phyloP scores from a whole-genome alignment of 352 stramenopile species.

The Nothophytophthora sp. region DNA sequence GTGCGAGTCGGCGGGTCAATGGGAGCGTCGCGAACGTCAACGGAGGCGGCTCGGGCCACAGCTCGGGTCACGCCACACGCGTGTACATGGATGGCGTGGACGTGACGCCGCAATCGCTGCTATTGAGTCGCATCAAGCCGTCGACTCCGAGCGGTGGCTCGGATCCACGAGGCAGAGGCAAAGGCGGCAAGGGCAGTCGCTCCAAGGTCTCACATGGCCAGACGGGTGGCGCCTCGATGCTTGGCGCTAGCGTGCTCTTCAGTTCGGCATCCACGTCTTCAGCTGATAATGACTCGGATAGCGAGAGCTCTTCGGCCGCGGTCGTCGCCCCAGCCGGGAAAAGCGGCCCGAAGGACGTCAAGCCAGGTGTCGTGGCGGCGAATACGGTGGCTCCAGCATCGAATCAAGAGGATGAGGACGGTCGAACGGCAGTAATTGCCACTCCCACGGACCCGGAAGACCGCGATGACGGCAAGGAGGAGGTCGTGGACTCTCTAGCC shows the following conservation, averaged over 20 bases:
- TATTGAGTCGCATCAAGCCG: slow-evolving; percentile 73
- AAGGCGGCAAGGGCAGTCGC: slow-evolving; percentile 22
- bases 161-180: slow-evolving; percentile 17
- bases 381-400: slow-evolving; percentile 4
- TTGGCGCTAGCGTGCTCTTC: slow-evolving; percentile 52
- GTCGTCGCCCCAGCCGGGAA: background rate
- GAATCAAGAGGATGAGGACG: slow-evolving; percentile 21
- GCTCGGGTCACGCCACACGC: slow-evolving; percentile 37
- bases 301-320: slow-evolving; percentile 35
- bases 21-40: slow-evolving; percentile 36
- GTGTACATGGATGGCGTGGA: slow-evolving; percentile 73
- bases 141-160: slow-evolving; percentile 26
- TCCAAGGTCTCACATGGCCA: slow-evolving; percentile 29
- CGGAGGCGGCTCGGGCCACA: slow-evolving; percentile 15
- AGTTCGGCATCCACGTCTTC: slow-evolving; percentile 57
- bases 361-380: slow-evolving; percentile 1
- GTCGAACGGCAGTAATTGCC: background rate
- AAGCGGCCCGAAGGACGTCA: slow-evolving; percentile 13
- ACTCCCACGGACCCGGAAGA: slow-evolving; percentile 14
- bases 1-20: slow-evolving; percentile 69
- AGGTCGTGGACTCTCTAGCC: slow-evolving; percentile 1
- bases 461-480: slow-evolving; percentile 14
- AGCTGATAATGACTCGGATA: slow-evolving; percentile 55
- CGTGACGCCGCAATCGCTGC: slow-evolving; percentile 77
- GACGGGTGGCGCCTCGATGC: slow-evolving; percentile 24